Evolutionary conservation across 2,329 filamentous ascomycete species (phyloP).

Genomic region (Pestalotiopsis sp.): DNA sequence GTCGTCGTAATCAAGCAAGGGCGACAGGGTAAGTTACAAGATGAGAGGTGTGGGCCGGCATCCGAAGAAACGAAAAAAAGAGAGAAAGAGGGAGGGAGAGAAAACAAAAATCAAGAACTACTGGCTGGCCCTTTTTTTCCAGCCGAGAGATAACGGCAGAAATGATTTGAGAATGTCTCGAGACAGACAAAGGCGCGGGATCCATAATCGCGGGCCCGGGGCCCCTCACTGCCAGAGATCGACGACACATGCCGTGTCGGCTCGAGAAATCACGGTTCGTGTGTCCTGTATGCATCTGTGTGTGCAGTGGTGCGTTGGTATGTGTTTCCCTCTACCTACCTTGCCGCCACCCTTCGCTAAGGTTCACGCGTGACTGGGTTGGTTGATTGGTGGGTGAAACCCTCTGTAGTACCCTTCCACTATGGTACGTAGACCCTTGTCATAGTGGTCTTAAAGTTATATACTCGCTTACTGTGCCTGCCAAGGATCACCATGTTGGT

Average conservation of each 20-base stretch:
- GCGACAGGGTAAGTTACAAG: neutral
- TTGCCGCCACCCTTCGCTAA: neutral
- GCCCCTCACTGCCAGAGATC: neutral
- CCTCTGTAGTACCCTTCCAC: neutral
- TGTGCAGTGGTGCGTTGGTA: neutral
- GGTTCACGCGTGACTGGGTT: neutral
- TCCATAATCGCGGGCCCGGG: neutral
- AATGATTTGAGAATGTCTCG: neutral
- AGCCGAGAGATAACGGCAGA: neutral
- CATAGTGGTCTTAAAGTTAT: neutral
- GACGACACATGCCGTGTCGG: neutral
- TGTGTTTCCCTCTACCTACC: neutral
- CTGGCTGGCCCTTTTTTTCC: neutral
- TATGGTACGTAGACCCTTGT: too few species aligned
- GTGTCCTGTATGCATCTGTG: neutral
- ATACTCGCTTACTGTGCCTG: neutral
- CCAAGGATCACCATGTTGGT: neutral
- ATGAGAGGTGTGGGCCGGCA: neutral
- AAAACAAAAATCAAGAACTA: neutral
- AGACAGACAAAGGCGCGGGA: neutral
- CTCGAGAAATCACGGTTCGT: neutral
- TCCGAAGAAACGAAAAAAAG: neutral
- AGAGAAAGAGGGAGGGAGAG: neutral
- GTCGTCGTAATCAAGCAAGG: neutral
- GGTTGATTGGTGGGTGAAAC: slow-evolving; percentile 1